Evolutionary conservation across 2,329 filamentous ascomycete species (phyloP), one percentile per base, ranked within the genome.

Genomic region (Emericellopsis atlantica): DNA sequence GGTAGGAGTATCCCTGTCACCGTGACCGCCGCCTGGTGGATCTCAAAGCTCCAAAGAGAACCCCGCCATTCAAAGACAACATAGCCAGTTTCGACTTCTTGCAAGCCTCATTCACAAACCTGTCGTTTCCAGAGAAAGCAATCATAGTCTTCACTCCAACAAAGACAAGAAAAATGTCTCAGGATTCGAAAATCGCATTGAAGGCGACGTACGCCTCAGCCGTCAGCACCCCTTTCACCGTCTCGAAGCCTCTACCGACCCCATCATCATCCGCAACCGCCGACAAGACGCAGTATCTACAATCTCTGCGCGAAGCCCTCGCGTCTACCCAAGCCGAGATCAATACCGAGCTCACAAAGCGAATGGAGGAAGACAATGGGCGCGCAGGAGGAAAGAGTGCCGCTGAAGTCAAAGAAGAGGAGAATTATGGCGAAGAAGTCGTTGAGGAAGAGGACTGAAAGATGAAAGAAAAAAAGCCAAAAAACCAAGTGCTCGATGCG

Each of bases 361-460:
- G 79, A 43, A 89, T 89, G 84, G 81, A 81, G 32, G 70, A 82
- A 45, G 83, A 88, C 54, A 82, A 80, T 54, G 62, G 60, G 8
- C 61, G 64, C 12, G 57, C 59, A 3, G 52, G 43, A 18, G 51
- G 46, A 39, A 51, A 44, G 37, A 51, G 44, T 8, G 52, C 66
- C 9, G 70, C 76, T 44, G 75, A 80, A 44, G 66, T 59, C 10
- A 70, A 72, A 46, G 77, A 80, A 54, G 84, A 87, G 54, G 76
- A 84, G 51, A 83, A 88, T 54, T 94, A 95, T 55, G 88, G 87
- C 37, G 88, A 94, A 59, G 87, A 94, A 57, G 74, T 79, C 11
- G 78, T 81, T 39, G 80, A 84, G 34, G 80, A 84, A 33, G 74
- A 74, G 29, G 57, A 60, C 22, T 58, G 50, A 55, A 26, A 29